Evolutionary conservation across 495 filamentous ascomycete species (phyloP).

Genomic region (Tuber melanosporum): DNA sequence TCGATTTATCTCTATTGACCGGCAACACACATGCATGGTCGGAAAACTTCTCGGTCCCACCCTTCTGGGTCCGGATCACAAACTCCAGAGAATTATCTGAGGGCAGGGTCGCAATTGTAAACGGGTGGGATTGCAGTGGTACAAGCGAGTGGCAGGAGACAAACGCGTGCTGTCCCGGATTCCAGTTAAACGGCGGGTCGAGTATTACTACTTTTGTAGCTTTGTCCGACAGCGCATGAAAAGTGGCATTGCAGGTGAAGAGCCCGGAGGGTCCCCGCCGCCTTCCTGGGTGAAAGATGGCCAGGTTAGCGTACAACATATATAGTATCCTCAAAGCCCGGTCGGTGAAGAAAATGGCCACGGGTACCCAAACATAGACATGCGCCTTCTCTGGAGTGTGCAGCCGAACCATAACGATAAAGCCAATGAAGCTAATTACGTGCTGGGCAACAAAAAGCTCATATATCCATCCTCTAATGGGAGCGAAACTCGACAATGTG

Average conservation of each 20-base stretch:
- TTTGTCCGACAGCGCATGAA: slow-evolving; percentile 56
- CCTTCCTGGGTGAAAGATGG: slow-evolving; percentile 48
- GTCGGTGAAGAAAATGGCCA: slow-evolving; percentile 66
- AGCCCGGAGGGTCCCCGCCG: slow-evolving; percentile 26
- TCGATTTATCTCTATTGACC: slow-evolving; percentile 31
- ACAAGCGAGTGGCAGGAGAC: slow-evolving; percentile 63
- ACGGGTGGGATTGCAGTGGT: slow-evolving; percentile 69
- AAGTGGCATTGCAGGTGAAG: slow-evolving; percentile 49
- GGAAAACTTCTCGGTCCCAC: slow-evolving; percentile 64
- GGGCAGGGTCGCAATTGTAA: slow-evolving; percentile 65
- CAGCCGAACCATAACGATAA: slow-evolving; percentile 59
- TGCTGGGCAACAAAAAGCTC: slow-evolving; percentile 82
- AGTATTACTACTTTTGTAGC: slow-evolving; percentile 64
- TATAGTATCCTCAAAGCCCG: slow-evolving; percentile 51
- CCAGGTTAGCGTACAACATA: slow-evolving; percentile 61
- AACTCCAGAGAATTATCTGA: slow-evolving; percentile 59
- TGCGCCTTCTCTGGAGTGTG: slow-evolving; percentile 56
- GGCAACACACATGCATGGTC: slow-evolving; percentile 53
- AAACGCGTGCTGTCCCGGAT: slow-evolving; percentile 71
- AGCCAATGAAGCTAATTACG: slow-evolving; percentile 58
- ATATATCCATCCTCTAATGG: slow-evolving; percentile 62
- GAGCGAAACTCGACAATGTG: slow-evolving; percentile 59
- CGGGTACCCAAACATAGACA: slow-evolving; percentile 65
- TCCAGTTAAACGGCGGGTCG: slow-evolving; percentile 64
- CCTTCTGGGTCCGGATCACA: slow-evolving; percentile 62